Evolutionary conservation across 2,329 filamentous ascomycete genomes (phyloP), one percentile per base, ranked within the genome.

Genomic region (Colletotrichum sp.): DNA sequence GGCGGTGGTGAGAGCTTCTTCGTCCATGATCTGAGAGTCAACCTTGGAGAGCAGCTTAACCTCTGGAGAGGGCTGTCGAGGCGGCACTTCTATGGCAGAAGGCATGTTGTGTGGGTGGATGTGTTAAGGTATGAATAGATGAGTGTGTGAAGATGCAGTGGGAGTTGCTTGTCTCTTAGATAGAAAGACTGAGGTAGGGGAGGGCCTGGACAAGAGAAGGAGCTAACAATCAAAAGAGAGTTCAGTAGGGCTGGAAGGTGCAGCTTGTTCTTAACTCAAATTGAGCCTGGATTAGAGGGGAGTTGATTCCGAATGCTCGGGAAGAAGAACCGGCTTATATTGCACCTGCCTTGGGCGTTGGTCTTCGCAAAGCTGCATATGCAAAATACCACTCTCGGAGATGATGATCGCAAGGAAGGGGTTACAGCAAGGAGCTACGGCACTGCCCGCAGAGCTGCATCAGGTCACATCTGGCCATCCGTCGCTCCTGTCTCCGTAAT

Each of bases 1-100:
- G 6, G 85, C 83, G 0, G 77, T 82, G 30, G 84, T 79, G 2
- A 85, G 79, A 7, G 81, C 80, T 0, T 59, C 28, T 3, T 75
- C 68, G 58, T 84, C 82, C 59, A 76, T 75, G 32, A 71, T 74
- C 30, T 63, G 72, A 30, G 68, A 64, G 6, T 66, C 68, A 4
- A 85, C 34, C 21, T 62, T 73, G 59, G 74, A 73, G 30, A 78
- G 64, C 13, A 74, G 58, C 56, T 68, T 71, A 5, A 73, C 67
- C 62, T 77, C 77, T 18, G 77, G 74, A 10, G 71, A 71, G 7
- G 76, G 72, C 59, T 74, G 74, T 26, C 71, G 76, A 24, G 43
- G 24, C 16, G 76, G 77, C 16, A 71, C 61, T 26, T 73, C 69
- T 52, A 78, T 67, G 52, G 63, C 62, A 48, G 76, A 74, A 43